Conservation (phyloP, 306 rosid genomes). For the Carpinus fangiana region DNA sequence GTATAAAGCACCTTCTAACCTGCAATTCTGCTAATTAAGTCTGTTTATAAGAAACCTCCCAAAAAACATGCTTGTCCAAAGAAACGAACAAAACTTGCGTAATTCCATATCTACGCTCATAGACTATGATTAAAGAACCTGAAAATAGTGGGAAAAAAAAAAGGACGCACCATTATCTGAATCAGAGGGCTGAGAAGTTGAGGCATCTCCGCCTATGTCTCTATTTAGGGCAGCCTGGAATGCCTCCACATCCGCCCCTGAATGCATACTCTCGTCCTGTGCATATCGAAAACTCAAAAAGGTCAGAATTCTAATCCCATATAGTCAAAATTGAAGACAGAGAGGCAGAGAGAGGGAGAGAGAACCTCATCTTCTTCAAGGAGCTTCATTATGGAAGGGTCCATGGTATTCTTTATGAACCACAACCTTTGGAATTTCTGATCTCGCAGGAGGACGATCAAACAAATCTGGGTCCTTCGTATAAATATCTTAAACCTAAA, state of each 20-base stretch:
- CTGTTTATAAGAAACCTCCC: background rate
- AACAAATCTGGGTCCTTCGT: too few species aligned
- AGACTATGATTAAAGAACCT: background rate
- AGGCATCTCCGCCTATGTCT: conserved; percentile 73
- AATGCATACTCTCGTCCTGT: conserved; percentile 88
- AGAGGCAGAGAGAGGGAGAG: conserved; percentile 10
- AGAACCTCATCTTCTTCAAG: conserved; percentile 89
- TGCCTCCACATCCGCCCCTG: conserved; percentile 86
- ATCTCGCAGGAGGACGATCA: background rate
- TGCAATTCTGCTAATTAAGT: background rate
- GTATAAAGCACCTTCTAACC: background rate
- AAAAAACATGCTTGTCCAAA: background rate
- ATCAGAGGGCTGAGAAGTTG: conserved; percentile 54
- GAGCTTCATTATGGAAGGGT: conserved; percentile 85
- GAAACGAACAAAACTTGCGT: background rate
- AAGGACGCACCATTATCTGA: conserved; percentile 48
- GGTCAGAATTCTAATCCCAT: conserved; percentile 11
- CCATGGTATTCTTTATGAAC: conserved; percentile 43
- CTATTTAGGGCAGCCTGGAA: conserved; percentile 81
- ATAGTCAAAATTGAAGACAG: conserved; percentile 5
- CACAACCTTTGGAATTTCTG: background rate
- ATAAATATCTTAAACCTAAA: too few species aligned
- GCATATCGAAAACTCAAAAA: conserved; percentile 14
- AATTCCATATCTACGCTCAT: background rate
- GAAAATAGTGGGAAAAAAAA: background rate